Percentiles rank a stretch among this genome's conserved stretches.
These are phyloP conservation scores for Hypoxylon intermedium DNA, from an alignment of 495 filamentous ascomycete species.

Conservation along the genomic window DNA sequence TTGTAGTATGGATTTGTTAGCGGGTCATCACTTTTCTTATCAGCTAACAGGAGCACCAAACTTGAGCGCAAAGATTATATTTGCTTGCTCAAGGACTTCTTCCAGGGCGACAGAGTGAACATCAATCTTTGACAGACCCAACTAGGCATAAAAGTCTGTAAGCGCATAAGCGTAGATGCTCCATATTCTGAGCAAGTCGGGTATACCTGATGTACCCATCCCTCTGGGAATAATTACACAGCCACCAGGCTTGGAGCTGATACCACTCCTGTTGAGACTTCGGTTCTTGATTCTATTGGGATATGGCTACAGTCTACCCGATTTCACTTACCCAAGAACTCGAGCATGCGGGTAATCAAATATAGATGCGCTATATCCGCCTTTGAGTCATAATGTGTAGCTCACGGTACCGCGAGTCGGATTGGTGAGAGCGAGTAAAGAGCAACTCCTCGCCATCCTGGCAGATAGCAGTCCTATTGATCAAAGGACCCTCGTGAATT, in stretches of 20 bases:
- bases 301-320: not conserved
- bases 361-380: constrained; percentile 47
- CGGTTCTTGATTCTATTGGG: not conserved
- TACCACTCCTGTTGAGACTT: constrained; percentile 15
- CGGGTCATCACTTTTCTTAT: too few relatives aligned
- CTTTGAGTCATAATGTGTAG: constrained; percentile 51
- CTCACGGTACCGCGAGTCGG: constrained; percentile 48
- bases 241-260: constrained; percentile 46
- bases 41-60: constrained; percentile 47
- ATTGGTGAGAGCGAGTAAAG: constrained; percentile 40
- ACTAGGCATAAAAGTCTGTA: constrained; percentile 31
- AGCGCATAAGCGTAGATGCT: not conserved
- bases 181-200: not conserved
- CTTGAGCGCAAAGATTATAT: constrained; percentile 45
- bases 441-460: constrained; percentile 43
- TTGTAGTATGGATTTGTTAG: too few relatives aligned
- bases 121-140: constrained; percentile 40
- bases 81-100: constrained; percentile 48
- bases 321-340: constrained; percentile 43
- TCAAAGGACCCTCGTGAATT: constrained; percentile 47
- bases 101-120: constrained; percentile 46
- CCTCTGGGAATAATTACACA: constrained; percentile 48
- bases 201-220: constrained; percentile 46
- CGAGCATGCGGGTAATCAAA: constrained; percentile 50
- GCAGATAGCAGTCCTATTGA: constrained; percentile 48